Percentiles rank a stretch among this genome's conserved stretches.
These are phyloP conservation scores for Neurospora tetrasperma DNA, from an alignment of 495 filamentous ascomycete species.

Conservation along the genomic window DNA sequence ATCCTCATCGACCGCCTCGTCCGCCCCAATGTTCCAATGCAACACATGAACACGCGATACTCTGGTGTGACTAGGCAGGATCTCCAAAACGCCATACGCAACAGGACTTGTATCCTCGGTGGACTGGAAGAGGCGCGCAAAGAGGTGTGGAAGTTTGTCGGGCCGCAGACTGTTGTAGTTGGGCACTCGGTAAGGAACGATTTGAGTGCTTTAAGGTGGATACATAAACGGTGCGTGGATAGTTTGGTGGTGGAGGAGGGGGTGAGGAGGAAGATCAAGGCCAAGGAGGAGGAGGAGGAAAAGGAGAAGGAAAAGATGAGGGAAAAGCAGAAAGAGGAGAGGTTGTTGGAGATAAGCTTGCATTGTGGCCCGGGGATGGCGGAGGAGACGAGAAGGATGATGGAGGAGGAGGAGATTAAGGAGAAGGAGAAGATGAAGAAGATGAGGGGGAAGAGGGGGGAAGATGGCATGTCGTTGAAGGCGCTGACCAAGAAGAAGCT, in stretches of 20 bases:
- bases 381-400: not conserved
- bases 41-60: slow-evolving; percentile 29
- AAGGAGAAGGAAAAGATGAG: not conserved
- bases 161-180: slow-evolving; percentile 27
- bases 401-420: not conserved
- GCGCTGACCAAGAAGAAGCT: slow-evolving; percentile 18
- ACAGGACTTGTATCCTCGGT: slow-evolving; percentile 9
- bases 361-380: too few species aligned
- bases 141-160: slow-evolving; percentile 27
- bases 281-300: not conserved
- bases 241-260: slow-evolving; percentile 1
- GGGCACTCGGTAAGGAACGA: slow-evolving; percentile 20
- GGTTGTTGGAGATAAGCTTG: not conserved
- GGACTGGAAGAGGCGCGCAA: slow-evolving; percentile 20
- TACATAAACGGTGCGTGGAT: slow-evolving; percentile 5
- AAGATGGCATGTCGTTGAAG: slow-evolving; percentile 20
- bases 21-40: slow-evolving; percentile 24
- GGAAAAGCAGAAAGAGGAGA: not conserved
- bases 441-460: slow-evolving; percentile 2
- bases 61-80: slow-evolving; percentile 26
- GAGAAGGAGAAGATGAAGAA: not conserved
- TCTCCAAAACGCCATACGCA: slow-evolving; percentile 14
- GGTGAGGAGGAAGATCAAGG: not conserved
- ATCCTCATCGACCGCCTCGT: slow-evolving; percentile 36
- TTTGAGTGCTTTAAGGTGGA: slow-evolving; percentile 14